A percentile compares a stretch with the other conserved stretches of the same genome.
Evolutionary conservation across 768 basidiomycete species (phyloP).

Genomic region (Suillus fuscotomentosus): DNA sequence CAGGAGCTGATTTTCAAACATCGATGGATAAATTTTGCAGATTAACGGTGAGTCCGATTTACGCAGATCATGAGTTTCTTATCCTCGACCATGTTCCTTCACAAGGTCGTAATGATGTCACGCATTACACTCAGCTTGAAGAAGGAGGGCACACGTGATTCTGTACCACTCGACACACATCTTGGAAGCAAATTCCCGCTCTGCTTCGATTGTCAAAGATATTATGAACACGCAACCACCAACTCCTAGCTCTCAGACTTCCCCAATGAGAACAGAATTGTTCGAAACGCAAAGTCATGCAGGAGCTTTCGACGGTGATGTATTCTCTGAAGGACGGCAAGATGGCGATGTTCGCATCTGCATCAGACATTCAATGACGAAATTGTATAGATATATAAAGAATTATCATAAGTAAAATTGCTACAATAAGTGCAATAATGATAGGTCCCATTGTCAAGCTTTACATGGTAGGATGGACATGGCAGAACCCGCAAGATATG

Average conservation of each 20-base stretch:
- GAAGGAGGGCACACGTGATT: constrained; percentile 27
- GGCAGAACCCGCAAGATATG: too few relatives aligned
- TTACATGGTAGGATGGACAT: too few relatives aligned
- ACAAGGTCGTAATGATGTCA: constrained; percentile 63
- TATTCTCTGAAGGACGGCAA: background rate
- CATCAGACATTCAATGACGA: too few relatives aligned
- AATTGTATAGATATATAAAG: too few relatives aligned
- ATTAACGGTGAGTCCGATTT: background rate
- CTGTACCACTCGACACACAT: background rate
- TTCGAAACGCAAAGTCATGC: background rate
- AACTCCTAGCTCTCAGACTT: background rate
- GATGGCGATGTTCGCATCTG: background rate
- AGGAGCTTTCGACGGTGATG: background rate
- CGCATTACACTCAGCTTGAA: constrained; percentile 63
- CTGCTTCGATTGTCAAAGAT: background rate
- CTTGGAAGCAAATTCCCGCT: background rate
- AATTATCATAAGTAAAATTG: too few relatives aligned
- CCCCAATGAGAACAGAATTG: background rate
- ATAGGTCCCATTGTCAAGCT: too few relatives aligned
- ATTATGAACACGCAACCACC: background rate
- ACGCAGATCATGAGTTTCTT: background rate
- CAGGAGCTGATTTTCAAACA: background rate
- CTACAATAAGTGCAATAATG: too few relatives aligned
- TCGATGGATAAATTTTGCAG: background rate
- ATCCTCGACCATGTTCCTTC: background rate